Evolutionary conservation across 2,329 filamentous ascomycete species (phyloP).

Genomic region (Ophiocordyceps camponoti-floridani): DNA sequence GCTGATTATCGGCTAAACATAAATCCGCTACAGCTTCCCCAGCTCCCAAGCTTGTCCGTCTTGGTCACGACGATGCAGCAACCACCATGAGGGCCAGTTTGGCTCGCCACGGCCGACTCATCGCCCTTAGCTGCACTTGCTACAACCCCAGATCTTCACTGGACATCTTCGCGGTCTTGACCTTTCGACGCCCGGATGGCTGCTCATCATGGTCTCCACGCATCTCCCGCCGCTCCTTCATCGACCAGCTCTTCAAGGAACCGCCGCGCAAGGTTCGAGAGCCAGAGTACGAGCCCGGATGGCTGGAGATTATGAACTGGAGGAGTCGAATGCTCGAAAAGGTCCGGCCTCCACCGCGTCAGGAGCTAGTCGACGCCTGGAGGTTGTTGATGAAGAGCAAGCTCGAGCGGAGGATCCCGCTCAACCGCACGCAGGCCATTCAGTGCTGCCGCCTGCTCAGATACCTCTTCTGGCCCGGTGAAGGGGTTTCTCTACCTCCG

Average conservation of each 20-base stretch:
- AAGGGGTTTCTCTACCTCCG: constrained; percentile 4
- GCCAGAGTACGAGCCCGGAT: constrained; percentile 49
- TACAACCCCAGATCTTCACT: constrained; percentile 11
- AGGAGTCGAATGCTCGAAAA: constrained; percentile 42
- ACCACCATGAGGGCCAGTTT: constrained; percentile 24
- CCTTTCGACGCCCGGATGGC: constrained; percentile 10
- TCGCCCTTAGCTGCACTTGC: constrained; percentile 12
- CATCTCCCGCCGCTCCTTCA: constrained; percentile 27
- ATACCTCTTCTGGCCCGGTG: constrained; percentile 25
- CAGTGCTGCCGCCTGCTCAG: constrained; percentile 37
- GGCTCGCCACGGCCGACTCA: constrained; percentile 24
- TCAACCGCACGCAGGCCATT: constrained; percentile 50
- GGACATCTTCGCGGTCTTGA: constrained; percentile 12
- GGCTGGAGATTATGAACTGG: constrained; percentile 54
- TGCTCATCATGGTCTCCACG: constrained; percentile 6
- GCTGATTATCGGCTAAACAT: background rate
- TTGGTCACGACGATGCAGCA: background rate
- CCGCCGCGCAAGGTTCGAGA: constrained; percentile 40
- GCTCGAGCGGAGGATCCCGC: constrained; percentile 21
- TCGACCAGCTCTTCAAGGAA: constrained; percentile 41
- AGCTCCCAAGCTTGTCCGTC: background rate
- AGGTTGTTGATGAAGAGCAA: constrained; percentile 43
- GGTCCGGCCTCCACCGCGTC: constrained; percentile 42
- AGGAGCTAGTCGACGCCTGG: constrained; percentile 49
- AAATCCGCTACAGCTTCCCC: background rate